These are phyloP conservation scores for Pseudogymnoascus sp. DNA, from an alignment of 2,329 filamentous ascomycete genomes.

Conservation along the genomic window DNA sequence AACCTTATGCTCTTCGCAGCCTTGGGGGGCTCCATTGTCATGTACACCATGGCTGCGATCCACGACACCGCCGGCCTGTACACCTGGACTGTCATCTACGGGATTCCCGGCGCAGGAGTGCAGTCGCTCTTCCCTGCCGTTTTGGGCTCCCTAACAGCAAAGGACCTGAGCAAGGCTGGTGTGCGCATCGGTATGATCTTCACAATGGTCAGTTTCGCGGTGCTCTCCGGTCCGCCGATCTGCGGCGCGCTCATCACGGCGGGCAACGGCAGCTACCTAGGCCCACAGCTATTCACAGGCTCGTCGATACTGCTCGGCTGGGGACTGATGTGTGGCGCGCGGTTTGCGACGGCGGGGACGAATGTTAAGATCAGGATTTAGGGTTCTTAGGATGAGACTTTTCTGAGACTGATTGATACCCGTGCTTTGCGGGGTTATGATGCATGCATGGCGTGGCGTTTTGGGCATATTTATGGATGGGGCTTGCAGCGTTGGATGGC, in stretches of 20 bases:
- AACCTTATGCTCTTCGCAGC: slow-evolving; percentile 45
- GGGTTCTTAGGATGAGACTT: background rate
- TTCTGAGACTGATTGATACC: background rate
- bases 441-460: slow-evolving; percentile 4
- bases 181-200: slow-evolving; percentile 54
- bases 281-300: slow-evolving; percentile 47
- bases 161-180: slow-evolving; percentile 46
- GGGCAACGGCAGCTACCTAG: slow-evolving; percentile 41
- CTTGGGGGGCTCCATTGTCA: slow-evolving; percentile 29
- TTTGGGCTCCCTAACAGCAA: slow-evolving; percentile 42
- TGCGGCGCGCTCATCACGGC: slow-evolving; percentile 45
- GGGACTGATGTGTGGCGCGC: slow-evolving; percentile 36
- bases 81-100: slow-evolving; percentile 46
- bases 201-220: slow-evolving; percentile 46
- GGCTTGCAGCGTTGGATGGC: background rate
- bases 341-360: slow-evolving; percentile 35
- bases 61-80: slow-evolving; percentile 38
- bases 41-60: slow-evolving; percentile 47
- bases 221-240: slow-evolving; percentile 49
- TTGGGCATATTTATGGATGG: background rate
- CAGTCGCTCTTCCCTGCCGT: slow-evolving; percentile 49
- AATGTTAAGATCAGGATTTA: slow-evolving; percentile 23
- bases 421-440: background rate
- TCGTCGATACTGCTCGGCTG: slow-evolving; percentile 39
- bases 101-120: slow-evolving; percentile 43